Conservation (phyloP, 176 grass and related monocot genomes). For the Ananas comosus region DNA sequence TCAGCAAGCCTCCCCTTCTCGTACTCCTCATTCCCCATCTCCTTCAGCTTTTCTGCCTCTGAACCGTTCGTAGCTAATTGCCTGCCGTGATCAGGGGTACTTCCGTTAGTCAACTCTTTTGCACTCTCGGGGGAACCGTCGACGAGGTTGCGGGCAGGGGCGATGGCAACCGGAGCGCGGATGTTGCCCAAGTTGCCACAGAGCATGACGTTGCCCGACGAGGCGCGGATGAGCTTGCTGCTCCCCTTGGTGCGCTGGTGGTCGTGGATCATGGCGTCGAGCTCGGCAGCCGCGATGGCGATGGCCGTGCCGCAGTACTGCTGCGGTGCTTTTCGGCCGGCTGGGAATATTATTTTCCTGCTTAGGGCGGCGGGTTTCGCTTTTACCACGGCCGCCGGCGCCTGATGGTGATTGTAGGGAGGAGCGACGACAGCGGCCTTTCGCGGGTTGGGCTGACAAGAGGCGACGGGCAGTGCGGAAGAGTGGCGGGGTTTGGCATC, state of each 20-base stretch:
- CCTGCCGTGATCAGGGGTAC: not conserved
- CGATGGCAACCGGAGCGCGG: constrained; percentile 20
- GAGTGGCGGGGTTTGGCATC: constrained; percentile 13
- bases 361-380: not conserved
- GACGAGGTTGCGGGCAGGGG: constrained; percentile 16
- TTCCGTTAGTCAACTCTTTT: not conserved
- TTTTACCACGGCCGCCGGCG: not conserved
- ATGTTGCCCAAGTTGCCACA: constrained; percentile 28
- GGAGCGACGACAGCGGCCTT: not conserved
- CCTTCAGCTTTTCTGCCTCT: constrained; percentile 19
- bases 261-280: constrained; percentile 30
- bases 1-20: constrained; percentile 17
- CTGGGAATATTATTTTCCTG: not conserved
- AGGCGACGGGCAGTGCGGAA: not conserved
- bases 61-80: not conserved
- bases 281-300: constrained; percentile 2
- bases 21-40: constrained; percentile 34
- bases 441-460: not conserved
- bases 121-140: constrained; percentile 7
- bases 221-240: constrained; percentile 23
- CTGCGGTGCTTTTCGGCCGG: not conserved
- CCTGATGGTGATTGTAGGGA: not conserved
- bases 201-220: constrained; percentile 32
- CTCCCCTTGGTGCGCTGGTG: constrained; percentile 25
- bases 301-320: not conserved